Evolutionary conservation across 495 filamentous ascomycete species (phyloP).

Genomic region (Penicillium cosmopolitanum): DNA sequence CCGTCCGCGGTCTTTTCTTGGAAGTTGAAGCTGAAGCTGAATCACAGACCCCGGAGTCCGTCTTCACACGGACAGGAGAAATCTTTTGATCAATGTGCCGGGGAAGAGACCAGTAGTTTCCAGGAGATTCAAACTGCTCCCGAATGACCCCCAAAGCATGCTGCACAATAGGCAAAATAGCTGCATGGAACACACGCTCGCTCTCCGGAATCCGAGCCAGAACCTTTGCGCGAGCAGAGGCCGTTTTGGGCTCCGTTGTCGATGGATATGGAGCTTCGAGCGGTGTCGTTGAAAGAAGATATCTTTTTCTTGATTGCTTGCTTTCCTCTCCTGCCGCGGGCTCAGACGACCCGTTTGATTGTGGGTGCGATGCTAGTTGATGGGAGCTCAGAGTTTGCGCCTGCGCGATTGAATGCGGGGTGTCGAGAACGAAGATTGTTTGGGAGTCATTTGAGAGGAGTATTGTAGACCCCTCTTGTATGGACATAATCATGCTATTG

Average conservation of each 20-base stretch:
- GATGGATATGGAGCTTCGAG: conserved; percentile 37
- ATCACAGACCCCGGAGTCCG: conserved; percentile 8
- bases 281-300: conserved; percentile 37
- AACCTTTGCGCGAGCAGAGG: conserved; percentile 41
- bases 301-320: conserved; percentile 16
- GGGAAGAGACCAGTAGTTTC: conserved; percentile 47
- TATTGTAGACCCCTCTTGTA: conserved; percentile 32
- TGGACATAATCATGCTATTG: not conserved
- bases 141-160: conserved; percentile 34
- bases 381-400: conserved; percentile 33
- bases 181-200: conserved; percentile 35
- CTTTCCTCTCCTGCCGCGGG: conserved; percentile 2
- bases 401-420: conserved; percentile 62
- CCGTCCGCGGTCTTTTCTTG: not conserved
- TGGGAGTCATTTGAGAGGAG: conserved; percentile 53
- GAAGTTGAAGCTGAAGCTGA: not conserved
- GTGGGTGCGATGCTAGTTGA: not conserved
- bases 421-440: conserved; percentile 61
- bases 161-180: conserved; percentile 35
- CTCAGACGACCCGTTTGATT: not conserved
- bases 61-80: not conserved
- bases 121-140: conserved; percentile 3
- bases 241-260: conserved; percentile 47
- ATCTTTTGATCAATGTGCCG: conserved; percentile 22
- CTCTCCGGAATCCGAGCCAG: conserved; percentile 32